Evolutionary conservation across 2,329 filamentous ascomycete genomes (phyloP), one percentile per base, ranked within the genome.

Genomic region (Dactylellina drechsleri): DNA sequence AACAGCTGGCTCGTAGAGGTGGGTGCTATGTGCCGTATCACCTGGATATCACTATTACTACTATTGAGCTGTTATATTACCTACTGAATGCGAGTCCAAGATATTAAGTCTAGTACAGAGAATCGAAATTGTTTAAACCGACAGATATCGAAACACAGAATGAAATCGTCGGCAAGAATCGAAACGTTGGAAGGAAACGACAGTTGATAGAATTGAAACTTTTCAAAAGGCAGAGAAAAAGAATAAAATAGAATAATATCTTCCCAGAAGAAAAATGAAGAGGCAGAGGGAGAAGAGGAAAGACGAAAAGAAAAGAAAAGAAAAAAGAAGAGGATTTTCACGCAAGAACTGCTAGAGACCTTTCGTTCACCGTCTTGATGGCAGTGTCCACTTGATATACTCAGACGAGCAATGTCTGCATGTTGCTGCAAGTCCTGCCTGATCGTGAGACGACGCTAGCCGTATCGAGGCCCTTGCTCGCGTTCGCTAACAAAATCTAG

Each of bases 301-400:
- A 41, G 54, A 61, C 54, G 12, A n/a, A 60, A 60, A 40, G 47
- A 61, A 64, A 49, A 52, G 49, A 58, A 41, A 31, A 54, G 53
- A 49, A 47, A 41, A 61, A 56, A 61, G 12, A 61, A 53, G 50
- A 36, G 31, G 31, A 36, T 36, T 52, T 26, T 53, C 59, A 45
- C 36, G 18, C 58, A 61, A 66, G 56, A 61, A 54, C 49, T 49
- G 57, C 57, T 28, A 57, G 64, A 61, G 59, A 50, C 57, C 60
- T 50, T 54, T 16, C 31, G 23, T 52, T 54, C 49, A 16, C 5
- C 20, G 49, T 68, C 66, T 68, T 31, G 60, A 40, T 59, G 59
- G 71, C 58, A 62, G 49, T 65, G 50, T 58, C 71, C 20, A 56
- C 15, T 59, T 68, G 71, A 68, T 75, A 75, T 75, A 75, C 62